Evolutionary conservation across 179 eudicot species (phyloP).

Genomic region (Spinacia oleracea): DNA sequence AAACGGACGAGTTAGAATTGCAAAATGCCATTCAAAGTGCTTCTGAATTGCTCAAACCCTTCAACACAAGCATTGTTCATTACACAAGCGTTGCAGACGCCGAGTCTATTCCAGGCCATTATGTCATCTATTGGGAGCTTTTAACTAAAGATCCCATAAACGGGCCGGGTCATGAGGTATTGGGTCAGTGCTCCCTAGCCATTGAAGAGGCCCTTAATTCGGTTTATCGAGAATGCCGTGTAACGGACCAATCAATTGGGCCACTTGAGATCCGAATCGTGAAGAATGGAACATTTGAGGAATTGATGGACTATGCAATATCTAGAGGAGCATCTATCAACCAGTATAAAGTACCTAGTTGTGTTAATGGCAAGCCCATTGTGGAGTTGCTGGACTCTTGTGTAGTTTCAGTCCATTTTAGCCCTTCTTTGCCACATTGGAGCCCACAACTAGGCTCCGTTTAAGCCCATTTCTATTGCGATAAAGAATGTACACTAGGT

Average conservation of each 20-base stretch:
- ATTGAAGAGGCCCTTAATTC: slow-evolving; percentile 77
- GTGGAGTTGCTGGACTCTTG: slow-evolving; percentile 67
- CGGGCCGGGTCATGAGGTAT: slow-evolving; percentile 37
- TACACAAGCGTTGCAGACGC: slow-evolving; percentile 78
- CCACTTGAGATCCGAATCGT: slow-evolving; percentile 77
- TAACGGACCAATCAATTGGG: slow-evolving; percentile 64
- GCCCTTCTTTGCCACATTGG: slow-evolving; percentile 63
- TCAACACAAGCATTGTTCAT: slow-evolving; percentile 55
- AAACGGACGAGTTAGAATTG: slow-evolving; percentile 67
- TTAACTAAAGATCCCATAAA: slow-evolving; percentile 39
- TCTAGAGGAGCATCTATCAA: slow-evolving; percentile 74
- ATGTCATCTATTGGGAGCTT: slow-evolving; percentile 69
- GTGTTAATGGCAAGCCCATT: slow-evolving; percentile 60
- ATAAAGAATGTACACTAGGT: background rate
- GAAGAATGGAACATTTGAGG: slow-evolving; percentile 68
- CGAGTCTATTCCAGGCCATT: slow-evolving; percentile 66
- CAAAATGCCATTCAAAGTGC: slow-evolving; percentile 64
- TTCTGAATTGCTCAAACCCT: slow-evolving; percentile 39
- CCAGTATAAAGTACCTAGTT: slow-evolving; percentile 77
- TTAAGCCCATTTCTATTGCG: background rate
- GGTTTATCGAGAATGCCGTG: slow-evolving; percentile 70
- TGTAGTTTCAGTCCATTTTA: slow-evolving; percentile 59
- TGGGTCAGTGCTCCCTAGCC: slow-evolving; percentile 55
- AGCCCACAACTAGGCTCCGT: slow-evolving; percentile 28
- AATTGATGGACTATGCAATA: slow-evolving; percentile 81